Percentiles rank a stretch among this genome's conserved stretches.
These are phyloP conservation scores for Sporopachydermia quercuum DNA, from an alignment of 805 yeast species.

Conservation along the genomic window DNA sequence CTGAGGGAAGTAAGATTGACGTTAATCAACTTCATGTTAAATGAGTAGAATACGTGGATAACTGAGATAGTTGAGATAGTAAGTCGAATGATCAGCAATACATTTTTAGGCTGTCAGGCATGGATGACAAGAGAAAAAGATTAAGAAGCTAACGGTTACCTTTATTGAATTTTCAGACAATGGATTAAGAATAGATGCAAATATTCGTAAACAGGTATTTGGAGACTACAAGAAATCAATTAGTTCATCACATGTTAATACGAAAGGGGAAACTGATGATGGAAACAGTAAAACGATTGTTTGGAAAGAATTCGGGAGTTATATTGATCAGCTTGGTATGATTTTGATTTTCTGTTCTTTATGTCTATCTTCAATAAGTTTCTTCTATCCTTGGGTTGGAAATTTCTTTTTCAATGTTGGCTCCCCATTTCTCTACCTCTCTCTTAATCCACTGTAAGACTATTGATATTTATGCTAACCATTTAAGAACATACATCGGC, in stretches of 20 bases:
- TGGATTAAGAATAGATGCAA: not conserved
- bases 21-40: too few species aligned
- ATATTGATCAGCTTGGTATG: constrained; percentile 3
- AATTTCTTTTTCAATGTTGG: constrained; percentile 5
- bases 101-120: too few species aligned
- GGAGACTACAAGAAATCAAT: too few species aligned
- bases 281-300: constrained; percentile 1
- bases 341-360: constrained; percentile 2
- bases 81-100: too few species aligned
- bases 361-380: constrained; percentile 2
- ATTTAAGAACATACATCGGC: not conserved
- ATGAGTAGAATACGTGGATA: too few species aligned
- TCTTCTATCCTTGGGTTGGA: constrained; percentile 7
- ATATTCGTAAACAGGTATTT: not conserved
- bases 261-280: constrained; percentile 1
- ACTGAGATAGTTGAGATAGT: too few species aligned
- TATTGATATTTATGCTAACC: constrained; percentile 2
- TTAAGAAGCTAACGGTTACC: too few species aligned
- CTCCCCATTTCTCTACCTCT: constrained; percentile 4
- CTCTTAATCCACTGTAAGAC: constrained; percentile 5
- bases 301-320: constrained; percentile 3
- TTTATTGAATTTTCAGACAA: not conserved
- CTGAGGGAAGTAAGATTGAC: too few species aligned
- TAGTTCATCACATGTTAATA: too few species aligned
- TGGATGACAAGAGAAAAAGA: too few species aligned